phyloP scores from a whole-genome alignment of 192 early-diverging fungal genomes.

The Coemansia biformis region DNA sequence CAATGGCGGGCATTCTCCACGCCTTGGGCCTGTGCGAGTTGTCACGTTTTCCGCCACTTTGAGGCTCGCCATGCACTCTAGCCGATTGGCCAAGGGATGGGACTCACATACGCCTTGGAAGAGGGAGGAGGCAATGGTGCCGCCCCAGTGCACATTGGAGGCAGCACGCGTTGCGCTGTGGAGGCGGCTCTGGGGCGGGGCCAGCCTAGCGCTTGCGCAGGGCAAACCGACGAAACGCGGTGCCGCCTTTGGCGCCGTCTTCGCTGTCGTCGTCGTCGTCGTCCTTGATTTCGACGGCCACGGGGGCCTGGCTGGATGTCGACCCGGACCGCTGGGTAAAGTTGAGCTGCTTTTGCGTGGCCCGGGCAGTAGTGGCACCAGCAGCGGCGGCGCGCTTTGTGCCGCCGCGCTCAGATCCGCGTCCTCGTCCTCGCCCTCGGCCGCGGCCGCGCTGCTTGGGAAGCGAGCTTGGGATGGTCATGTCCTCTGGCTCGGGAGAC shows the following conservation, averaged over 20 bases:
- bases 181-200: too few relatives aligned
- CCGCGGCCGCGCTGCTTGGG: slow-evolving; percentile 1
- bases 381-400: background rate
- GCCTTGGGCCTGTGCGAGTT: too few relatives aligned
- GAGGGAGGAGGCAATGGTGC: too few relatives aligned
- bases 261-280: slow-evolving; percentile 15
- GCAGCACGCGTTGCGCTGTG: too few relatives aligned
- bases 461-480: slow-evolving; percentile 2
- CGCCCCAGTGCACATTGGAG: too few relatives aligned
- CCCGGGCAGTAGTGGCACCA: background rate
- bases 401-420: background rate
- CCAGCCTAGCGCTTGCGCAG: slow-evolving; percentile 14
- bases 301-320: slow-evolving; percentile 17
- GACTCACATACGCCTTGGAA: too few relatives aligned
- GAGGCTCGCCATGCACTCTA: too few relatives aligned
- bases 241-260: background rate
- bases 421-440: slow-evolving; percentile 16
- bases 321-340: slow-evolving; percentile 14
- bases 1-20: too few relatives aligned
- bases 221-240: slow-evolving; percentile 25
- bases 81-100: too few relatives aligned
- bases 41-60: too few relatives aligned
- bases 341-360: background rate
- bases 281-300: slow-evolving; percentile 8
- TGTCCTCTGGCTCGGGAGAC: slow-evolving; percentile 5